Base-by-base conservation (phyloP, 768 basidiomycete genomes). In the Pleurotus eryngii region DNA sequence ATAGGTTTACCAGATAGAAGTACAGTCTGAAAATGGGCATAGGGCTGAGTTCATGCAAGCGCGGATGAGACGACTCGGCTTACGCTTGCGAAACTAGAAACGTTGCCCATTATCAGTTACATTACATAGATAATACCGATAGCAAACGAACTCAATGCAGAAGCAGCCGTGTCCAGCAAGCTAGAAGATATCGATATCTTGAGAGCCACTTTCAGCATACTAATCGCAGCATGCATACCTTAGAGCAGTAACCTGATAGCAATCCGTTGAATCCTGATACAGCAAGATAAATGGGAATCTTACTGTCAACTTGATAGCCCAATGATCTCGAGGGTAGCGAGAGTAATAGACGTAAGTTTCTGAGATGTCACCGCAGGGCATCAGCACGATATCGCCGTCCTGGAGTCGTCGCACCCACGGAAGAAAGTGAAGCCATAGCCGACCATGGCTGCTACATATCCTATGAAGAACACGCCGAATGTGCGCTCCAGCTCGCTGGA, bases 371-470 rank as follows among this genome's bases (percentile, higher is more conserved):
- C 17, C 39, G 27, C 38, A 12, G 43, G n/a, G 17, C 15, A 43
- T 37, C 46, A 46, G 26, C n/a, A 35, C 22, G 12, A 24, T 38
- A 37, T 18, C 4, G 40, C 26, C 27, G 55, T 7, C 18, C 24
- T 8, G 11, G 20, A 18, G 39, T 7, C n/a, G 40, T 7, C 42
- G 9, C 6, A 60, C 69, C 35, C 40, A 70, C 69, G 69, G 58
- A 70, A 70, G 59, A 69, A 67, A 4, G 68, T 70, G 55, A 70
- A 68, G 15, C 69, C 69, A 57, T 64, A 69, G 20, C 61, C 61
- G 9, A 67, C 62, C 60, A 65, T 62, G 18, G 63, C 57, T 37
- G 68, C n/a, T 6, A 65, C 60, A 60, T 68, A 70, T 9, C 69
- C 68, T 45, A 68, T 59, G 56, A 69, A 65, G 24, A 70, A 56